These are phyloP conservation scores for Pythium aquatile DNA, from an alignment of 352 stramenopile species.

Conservation along the genomic window DNA sequence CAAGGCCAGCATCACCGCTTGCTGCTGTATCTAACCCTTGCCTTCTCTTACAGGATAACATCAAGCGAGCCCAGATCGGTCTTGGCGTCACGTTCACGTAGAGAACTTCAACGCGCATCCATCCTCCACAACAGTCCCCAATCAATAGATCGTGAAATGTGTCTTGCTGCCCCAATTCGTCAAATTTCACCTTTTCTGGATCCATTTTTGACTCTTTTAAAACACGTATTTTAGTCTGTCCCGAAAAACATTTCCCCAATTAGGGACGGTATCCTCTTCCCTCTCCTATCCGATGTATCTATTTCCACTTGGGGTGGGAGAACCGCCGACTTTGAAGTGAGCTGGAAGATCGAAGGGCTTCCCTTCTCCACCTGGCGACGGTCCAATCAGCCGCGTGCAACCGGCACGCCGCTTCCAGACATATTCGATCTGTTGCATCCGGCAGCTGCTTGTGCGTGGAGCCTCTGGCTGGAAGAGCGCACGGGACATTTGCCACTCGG, in stretches of 20 bases:
- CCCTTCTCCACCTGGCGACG: background rate
- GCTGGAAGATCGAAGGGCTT: conserved; percentile 3
- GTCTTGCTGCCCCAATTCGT: background rate
- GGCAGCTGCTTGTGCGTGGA: conserved; percentile 1
- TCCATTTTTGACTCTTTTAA: background rate
- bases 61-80: conserved; percentile 84
- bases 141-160: conserved; percentile 4
- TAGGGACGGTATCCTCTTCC: conserved; percentile 11
- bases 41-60: conserved; percentile 59
- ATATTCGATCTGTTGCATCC: background rate
- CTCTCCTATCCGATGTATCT: conserved; percentile 16
- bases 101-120: background rate
- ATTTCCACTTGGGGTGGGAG: conserved; percentile 7
- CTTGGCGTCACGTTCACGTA: conserved; percentile 86
- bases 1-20: background rate
- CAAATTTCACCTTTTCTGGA: background rate
- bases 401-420: background rate
- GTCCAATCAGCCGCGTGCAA: conserved; percentile 2
- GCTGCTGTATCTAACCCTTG: background rate
- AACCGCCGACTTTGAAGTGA: conserved; percentile 26
- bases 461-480: background rate
- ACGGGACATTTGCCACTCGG: conserved; percentile 15
- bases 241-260: conserved; percentile 6
- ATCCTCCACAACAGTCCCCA: background rate
- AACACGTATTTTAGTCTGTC: background rate